Evolutionary conservation across 129 eudicot genomes (phyloP), one percentile per base, ranked within the genome.

Genomic region (Escallonia rubra): DNA sequence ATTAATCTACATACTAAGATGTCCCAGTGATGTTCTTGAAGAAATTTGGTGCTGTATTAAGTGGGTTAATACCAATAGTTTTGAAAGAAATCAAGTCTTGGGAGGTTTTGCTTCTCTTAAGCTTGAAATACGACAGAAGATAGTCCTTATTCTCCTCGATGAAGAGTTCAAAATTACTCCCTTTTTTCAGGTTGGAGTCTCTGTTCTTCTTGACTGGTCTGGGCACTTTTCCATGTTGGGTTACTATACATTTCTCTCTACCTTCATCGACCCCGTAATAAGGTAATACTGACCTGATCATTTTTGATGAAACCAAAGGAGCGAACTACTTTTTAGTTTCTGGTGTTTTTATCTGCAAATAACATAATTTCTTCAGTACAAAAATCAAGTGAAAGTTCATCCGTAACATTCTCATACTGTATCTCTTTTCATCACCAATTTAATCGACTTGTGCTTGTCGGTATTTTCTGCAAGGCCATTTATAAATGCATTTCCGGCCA

Each of bases 181-280:
- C 5, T 8, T 56, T 40, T 52, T 62, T 52, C 95, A 94, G 99
- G 99, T 94, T 78, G 95, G 96, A 43, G 57, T 89, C 43, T 88
- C 88, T 0, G 99, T 87, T 75, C 83, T 94, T 65, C 67, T 94
- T 51, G 95, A 94, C 72, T 94, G 99, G 99, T 78, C 76, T 11
- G 96, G 95, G 52, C 99, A 94, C 79, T 94, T 94, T 76, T 59
- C 79, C 4, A 74, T 83, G 79, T 69, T 94, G 78, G 99, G 96
- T 72, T 85, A 75, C 60, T 94, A 94, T 71, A 89, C 99, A 51
- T 86, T 89, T 78, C 92, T 94, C 64, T 86, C 97, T 13, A 72
- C 77, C 43, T 85, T 46, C 61, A 49, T 87, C 40, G 96, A 86
- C 76, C 99, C 97, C 40, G 43, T 83, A 13, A 77, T 94, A 44